Percentiles rank a stretch among this genome's conserved stretches.
phyloP scores from a whole-genome alignment of 345 rosid species.

The Syzygium aromaticum region DNA sequence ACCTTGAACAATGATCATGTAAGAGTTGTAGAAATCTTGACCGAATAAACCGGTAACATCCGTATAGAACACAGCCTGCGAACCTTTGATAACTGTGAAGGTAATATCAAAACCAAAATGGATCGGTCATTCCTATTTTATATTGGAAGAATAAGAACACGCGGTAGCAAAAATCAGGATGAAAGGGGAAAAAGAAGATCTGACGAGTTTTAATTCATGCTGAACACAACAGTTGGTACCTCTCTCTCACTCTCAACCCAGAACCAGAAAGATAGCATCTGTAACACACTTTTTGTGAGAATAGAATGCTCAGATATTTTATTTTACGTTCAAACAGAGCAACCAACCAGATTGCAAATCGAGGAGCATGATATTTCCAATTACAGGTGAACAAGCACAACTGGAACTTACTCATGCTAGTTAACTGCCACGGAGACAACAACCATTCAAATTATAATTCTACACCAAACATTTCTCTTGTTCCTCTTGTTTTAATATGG shows the following conservation, averaged over 20 bases:
- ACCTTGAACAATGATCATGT: conserved; percentile 84
- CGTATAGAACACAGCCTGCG: conserved; percentile 61
- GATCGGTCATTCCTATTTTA: neutral
- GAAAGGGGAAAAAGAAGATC: neutral
- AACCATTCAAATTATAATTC: neutral
- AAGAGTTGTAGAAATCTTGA: conserved; percentile 41
- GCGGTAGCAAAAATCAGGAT: neutral
- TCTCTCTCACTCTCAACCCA: neutral
- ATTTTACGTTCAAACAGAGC: neutral
- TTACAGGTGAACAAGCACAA: neutral
- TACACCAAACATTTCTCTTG: neutral
- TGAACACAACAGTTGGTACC: neutral
- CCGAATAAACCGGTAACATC: conserved; percentile 40
- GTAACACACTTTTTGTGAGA: neutral
- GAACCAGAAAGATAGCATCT: neutral
- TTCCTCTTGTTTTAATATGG: neutral
- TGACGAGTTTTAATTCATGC: neutral
- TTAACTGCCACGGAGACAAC: neutral
- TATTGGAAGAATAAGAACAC: neutral
- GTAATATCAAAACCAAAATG: neutral
- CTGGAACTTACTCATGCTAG: neutral
- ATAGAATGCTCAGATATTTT: neutral
- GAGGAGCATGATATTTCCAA: neutral
- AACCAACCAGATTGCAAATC: neutral
- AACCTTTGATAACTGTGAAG: conserved; percentile 64